phyloP scores from a whole-genome alignment of 2,329 filamentous ascomycete species.

The Cladosporium sp. region DNA sequence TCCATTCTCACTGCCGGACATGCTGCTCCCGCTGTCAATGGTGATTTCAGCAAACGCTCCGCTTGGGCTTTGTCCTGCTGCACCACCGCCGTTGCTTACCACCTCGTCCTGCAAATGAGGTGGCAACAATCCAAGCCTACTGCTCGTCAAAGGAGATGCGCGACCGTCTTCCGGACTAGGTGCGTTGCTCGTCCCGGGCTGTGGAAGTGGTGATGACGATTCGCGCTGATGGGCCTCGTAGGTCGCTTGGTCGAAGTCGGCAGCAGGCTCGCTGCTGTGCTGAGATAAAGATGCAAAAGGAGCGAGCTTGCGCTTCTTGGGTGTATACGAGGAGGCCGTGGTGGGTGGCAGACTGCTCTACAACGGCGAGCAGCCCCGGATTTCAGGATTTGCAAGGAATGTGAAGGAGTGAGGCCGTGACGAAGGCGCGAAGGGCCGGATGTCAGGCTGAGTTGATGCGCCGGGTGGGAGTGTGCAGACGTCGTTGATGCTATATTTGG shows the following conservation, averaged over 20 bases:
- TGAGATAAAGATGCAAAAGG: constrained; percentile 22
- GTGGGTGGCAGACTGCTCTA: constrained; percentile 11
- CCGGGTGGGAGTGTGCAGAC: background rate
- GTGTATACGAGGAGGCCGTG: constrained; percentile 12
- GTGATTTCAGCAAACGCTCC: constrained; percentile 26
- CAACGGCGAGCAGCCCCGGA: constrained; percentile 14
- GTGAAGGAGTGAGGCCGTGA: constrained; percentile 3
- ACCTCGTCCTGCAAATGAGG: constrained; percentile 54
- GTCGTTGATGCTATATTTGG: background rate
- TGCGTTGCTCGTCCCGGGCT: background rate
- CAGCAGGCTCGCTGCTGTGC: background rate
- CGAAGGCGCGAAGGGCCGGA: background rate
- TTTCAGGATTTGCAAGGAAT: constrained; percentile 11
- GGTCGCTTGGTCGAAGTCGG: constrained; percentile 5
- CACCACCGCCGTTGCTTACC: constrained; percentile 12
- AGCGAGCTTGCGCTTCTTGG: constrained; percentile 46
- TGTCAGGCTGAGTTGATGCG: background rate
- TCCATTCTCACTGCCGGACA: constrained; percentile 36
- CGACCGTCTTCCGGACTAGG: constrained; percentile 11
- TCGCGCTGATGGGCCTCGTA: constrained; percentile 11
- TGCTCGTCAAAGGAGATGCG: constrained; percentile 16
- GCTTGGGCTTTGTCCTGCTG: constrained; percentile 29
- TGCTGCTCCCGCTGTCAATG: constrained; percentile 38
- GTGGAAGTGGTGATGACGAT: constrained; percentile 8
- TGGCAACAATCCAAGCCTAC: constrained; percentile 46